Evolutionary conservation across 345 rosid species (phyloP).

Genomic region (Salix caprea): DNA sequence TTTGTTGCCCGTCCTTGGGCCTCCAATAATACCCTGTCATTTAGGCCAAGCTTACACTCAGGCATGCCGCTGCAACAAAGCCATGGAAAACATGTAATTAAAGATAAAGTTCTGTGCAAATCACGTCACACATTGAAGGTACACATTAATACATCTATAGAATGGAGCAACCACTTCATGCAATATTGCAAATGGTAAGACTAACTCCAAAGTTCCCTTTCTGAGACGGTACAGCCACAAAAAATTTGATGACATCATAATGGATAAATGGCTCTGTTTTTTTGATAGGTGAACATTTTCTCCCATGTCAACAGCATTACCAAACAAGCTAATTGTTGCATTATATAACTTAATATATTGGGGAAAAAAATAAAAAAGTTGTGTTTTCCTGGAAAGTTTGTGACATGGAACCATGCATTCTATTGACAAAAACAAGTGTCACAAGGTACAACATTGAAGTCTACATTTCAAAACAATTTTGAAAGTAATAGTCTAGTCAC

Average conservation of each 20-base stretch:
- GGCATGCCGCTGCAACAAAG: conserved; percentile 78
- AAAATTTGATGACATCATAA: background rate
- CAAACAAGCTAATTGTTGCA: background rate
- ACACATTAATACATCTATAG: background rate
- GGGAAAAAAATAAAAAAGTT: background rate
- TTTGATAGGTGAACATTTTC: background rate
- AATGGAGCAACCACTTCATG: background rate
- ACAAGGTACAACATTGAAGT: background rate
- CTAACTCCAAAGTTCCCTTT: background rate
- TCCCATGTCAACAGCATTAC: background rate
- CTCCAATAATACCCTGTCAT: conserved; percentile 89
- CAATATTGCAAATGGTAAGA: background rate
- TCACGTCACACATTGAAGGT: background rate
- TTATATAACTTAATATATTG: background rate
- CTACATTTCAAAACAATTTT: background rate
- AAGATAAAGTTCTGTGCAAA: background rate
- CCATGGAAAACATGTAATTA: background rate
- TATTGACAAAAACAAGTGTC: background rate
- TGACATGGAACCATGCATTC: background rate
- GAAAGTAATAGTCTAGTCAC: background rate
- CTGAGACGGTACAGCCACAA: background rate
- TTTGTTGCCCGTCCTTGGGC: conserved; percentile 93
- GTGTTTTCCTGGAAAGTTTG: background rate
- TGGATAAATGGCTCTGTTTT: background rate
- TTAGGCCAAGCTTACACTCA: conserved; percentile 94